Evolutionary conservation across 2,329 filamentous ascomycete genomes (phyloP).

Genomic region (Aureobasidium mangrovei): DNA sequence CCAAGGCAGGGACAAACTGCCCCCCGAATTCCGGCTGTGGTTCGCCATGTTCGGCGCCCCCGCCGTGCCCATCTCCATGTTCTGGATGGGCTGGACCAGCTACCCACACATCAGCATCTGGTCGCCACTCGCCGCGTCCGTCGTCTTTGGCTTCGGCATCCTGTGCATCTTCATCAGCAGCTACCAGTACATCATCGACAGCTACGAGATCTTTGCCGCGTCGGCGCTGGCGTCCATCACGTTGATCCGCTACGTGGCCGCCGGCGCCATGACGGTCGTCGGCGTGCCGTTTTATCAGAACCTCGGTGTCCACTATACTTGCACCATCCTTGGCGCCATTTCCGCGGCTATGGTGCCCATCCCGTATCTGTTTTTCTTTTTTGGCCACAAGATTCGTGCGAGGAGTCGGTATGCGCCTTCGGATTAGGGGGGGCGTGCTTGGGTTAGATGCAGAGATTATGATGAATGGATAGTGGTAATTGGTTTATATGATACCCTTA

Average conservation of each 20-base stretch:
- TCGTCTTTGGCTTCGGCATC: constrained; percentile 43
- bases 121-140: constrained; percentile 43
- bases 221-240: constrained; percentile 37
- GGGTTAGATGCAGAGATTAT: too few species aligned
- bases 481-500: too few species aligned
- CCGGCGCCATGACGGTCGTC: constrained; percentile 34
- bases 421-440: background rate
- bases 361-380: constrained; percentile 38
- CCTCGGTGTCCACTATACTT: constrained; percentile 29
- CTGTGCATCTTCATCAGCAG: constrained; percentile 39
- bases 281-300: constrained; percentile 33
- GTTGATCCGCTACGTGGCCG: constrained; percentile 32
- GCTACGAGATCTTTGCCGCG: constrained; percentile 46
- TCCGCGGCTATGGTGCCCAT: constrained; percentile 29
- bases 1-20: constrained; percentile 31
- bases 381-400: constrained; percentile 29
- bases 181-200: constrained; percentile 52
- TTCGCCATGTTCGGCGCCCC: constrained; percentile 44
- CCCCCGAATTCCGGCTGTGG: constrained; percentile 47
- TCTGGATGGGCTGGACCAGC: constrained; percentile 52
- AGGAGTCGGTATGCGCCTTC: constrained; percentile 22
- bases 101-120: constrained; percentile 40
- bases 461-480: too few species aligned
- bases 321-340: constrained; percentile 28
- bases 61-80: constrained; percentile 43